Evolutionary conservation across 2,329 filamentous ascomycete species (phyloP).

Genomic region (Colletotrichum horii): DNA sequence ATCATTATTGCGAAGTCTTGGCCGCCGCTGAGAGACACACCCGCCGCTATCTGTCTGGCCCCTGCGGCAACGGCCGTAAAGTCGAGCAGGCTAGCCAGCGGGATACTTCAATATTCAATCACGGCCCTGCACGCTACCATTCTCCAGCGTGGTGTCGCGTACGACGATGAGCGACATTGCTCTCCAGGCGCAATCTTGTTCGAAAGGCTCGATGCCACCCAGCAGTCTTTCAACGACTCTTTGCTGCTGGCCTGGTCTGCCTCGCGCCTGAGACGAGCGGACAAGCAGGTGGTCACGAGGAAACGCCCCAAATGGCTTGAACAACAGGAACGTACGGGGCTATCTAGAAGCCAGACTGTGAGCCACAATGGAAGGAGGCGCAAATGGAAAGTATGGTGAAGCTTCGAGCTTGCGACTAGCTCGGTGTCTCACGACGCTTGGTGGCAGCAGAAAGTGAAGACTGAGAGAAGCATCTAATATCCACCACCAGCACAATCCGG

Average conservation of each 20-base stretch:
- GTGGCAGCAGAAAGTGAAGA: constrained; percentile 4
- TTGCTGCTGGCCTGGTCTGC: neutral
- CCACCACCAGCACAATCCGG: neutral
- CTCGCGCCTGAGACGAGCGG: neutral
- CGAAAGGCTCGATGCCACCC: neutral
- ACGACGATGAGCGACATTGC: neutral
- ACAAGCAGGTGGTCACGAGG: neutral
- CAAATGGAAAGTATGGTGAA: neutral
- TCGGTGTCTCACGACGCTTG: constrained; percentile 6
- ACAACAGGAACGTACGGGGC: neutral
- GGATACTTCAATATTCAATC: neutral
- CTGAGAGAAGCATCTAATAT: neutral
- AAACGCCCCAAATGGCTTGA: neutral
- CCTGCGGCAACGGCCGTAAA: constrained; percentile 13
- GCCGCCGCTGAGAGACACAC: neutral
- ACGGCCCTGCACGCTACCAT: no score
- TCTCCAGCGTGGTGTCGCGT: neutral
- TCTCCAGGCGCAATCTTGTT: neutral
- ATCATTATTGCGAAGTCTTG: neutral
- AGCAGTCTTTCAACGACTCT: neutral
- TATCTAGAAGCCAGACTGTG: neutral
- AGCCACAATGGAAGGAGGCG: neutral
- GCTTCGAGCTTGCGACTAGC: neutral
- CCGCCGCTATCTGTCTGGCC: neutral
- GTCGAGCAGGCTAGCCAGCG: neutral